A percentile compares a stretch with the other conserved stretches of the same genome.
Conservation (phyloP, 805 yeast genomes). For the Lachancea sp. region DNA sequence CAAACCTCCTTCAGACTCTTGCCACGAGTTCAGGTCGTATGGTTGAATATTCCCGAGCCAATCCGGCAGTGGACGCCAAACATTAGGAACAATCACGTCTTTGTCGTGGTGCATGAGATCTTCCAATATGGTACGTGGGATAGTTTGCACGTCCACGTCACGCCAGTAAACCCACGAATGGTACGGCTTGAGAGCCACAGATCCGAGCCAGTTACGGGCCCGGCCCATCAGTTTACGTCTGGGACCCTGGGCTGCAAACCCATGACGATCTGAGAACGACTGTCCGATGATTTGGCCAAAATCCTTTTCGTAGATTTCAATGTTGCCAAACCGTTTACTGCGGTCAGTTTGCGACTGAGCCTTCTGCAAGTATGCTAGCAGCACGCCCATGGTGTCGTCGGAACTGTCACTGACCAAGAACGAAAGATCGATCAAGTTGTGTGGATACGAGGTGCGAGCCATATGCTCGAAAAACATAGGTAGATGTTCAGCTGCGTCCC, state of each 20-base stretch:
- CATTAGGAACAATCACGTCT: slow-evolving; percentile 92
- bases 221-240: slow-evolving; percentile 92
- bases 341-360: slow-evolving; percentile 62
- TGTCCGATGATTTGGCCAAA: slow-evolving; percentile 93
- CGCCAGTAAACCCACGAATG: slow-evolving; percentile 97
- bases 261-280: slow-evolving; percentile 88
- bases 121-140: slow-evolving; percentile 77
- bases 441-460: slow-evolving; percentile 78
- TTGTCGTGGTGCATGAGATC: slow-evolving; percentile 87
- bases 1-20: slow-evolving; percentile 74
- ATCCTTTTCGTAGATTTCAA: slow-evolving; percentile 85
- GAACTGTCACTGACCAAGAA: slow-evolving; percentile 86
- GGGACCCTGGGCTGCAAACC: slow-evolving; percentile 93
- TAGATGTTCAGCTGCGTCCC: slow-evolving; percentile 87
- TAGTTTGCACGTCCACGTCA: slow-evolving; percentile 94
- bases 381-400: slow-evolving; percentile 74
- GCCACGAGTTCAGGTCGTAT: slow-evolving; percentile 81
- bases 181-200: slow-evolving; percentile 82
- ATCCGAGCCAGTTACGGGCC: slow-evolving; percentile 89
- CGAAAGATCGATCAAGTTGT: slow-evolving; percentile 72
- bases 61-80: slow-evolving; percentile 85
- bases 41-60: slow-evolving; percentile 84
- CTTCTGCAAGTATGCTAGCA: slow-evolving; percentile 49
- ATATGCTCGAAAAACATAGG: slow-evolving; percentile 85
- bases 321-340: slow-evolving; percentile 66